Conservation (phyloP, 768 basidiomycete genomes). For the Filobasidium wieringae region DNA sequence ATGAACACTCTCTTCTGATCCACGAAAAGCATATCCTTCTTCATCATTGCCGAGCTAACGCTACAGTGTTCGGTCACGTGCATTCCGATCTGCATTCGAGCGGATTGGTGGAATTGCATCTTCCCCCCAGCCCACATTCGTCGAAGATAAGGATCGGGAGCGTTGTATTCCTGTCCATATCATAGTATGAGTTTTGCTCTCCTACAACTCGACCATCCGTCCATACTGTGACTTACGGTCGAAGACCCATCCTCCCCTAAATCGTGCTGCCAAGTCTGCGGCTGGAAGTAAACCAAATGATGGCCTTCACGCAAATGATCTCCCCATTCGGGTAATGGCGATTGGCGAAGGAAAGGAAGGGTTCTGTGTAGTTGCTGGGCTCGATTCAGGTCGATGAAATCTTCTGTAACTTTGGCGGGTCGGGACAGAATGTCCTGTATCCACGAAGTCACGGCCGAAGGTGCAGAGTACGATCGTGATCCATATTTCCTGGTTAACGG, state of each 20-base stretch:
- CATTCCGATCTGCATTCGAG: background rate
- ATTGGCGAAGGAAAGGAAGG: conserved; percentile 15
- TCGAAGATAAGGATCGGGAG: conserved; percentile 23
- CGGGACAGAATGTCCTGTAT: conserved; percentile 9
- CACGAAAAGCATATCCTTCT: conserved; percentile 28
- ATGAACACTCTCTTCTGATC: conserved; percentile 21
- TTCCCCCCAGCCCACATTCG: conserved; percentile 33
- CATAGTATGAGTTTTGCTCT: background rate
- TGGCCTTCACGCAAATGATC: conserved; percentile 17
- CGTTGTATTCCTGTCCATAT: conserved; percentile 24
- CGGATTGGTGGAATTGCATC: conserved; percentile 9
- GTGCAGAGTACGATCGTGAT: background rate
- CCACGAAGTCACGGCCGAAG: conserved; percentile 5
- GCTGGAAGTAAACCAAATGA: conserved; percentile 23
- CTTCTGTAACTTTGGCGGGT: conserved; percentile 5
- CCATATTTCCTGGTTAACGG: background rate
- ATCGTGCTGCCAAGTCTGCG: conserved; percentile 18
- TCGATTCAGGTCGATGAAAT: conserved; percentile 19
- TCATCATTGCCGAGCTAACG: conserved; percentile 17
- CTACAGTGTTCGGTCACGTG: background rate
- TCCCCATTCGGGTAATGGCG: background rate
- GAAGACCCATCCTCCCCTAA: conserved; percentile 28
- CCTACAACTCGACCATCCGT: background rate
- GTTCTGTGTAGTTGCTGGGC: conserved; percentile 17
- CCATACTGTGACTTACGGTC: conserved; percentile 16